Evolutionary conservation across 257 asterid genomes (phyloP).

Genomic region (Oldenlandia corymbosa): DNA sequence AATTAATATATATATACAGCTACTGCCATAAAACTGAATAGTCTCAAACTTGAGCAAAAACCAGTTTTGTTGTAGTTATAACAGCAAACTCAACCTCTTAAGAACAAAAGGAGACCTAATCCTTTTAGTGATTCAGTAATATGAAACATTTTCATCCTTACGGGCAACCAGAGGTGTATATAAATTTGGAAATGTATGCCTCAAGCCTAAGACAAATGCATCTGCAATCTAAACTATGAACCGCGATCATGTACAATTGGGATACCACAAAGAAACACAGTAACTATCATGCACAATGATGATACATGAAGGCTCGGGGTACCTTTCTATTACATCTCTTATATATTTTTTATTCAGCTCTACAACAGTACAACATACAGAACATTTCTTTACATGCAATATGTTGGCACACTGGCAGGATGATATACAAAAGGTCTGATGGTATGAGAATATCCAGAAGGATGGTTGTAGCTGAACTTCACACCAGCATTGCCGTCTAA

Average conservation of each 20-base stretch:
- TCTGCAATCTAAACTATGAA: not conserved
- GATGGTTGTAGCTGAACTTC: conserved; percentile 69
- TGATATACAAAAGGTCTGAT: conserved; percentile 76
- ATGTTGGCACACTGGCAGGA: conserved; percentile 54
- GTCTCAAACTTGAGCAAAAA: too few relatives aligned
- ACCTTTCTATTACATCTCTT: not conserved
- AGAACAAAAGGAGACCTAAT: too few relatives aligned
- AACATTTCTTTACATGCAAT: conserved; percentile 40
- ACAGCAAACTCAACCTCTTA: too few relatives aligned
- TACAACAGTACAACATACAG: not conserved
- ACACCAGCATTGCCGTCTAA: conserved; percentile 52
- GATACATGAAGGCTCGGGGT: not conserved
- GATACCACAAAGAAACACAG: not conserved
- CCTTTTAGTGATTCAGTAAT: too few relatives aligned
- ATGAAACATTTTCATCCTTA: not conserved
- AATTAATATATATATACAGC: too few relatives aligned
- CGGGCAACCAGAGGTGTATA: not conserved
- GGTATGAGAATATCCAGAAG: conserved; percentile 71
- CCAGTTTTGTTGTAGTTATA: too few relatives aligned
- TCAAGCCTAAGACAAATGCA: not conserved
- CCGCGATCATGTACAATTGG: conserved; percentile 2
- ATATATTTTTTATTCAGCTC: too few relatives aligned
- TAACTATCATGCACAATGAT: not conserved
- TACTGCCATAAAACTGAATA: too few relatives aligned
- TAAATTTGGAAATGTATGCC: not conserved